Evolutionary conservation across 805 yeast genomes (phyloP), one percentile per base, ranked within the genome.

Genomic region (Starmerella floris): DNA sequence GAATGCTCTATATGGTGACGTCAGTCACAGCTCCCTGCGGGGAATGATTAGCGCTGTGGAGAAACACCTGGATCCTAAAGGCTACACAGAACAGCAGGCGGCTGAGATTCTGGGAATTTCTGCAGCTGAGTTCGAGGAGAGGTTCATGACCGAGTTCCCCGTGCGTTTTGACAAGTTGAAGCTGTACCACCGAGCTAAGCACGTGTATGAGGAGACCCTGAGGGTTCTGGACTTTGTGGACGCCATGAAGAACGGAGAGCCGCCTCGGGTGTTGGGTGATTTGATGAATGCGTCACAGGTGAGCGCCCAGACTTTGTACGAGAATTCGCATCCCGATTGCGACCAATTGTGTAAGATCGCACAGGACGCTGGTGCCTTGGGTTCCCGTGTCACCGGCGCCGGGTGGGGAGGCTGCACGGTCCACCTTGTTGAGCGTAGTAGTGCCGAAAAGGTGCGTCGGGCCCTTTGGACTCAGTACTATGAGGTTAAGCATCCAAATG

Each of bases 321-420:
- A 74, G 43, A 73, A 79, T 41, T 74, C 82, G 3, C 70, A 72
- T 48, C 66, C 65, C 1, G 77, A 70, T 46, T 67, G 76, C 42
- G 73, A 77, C 42, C 57, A 60, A 11, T 57, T 79, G 31, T 73
- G 79, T 53, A 42, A 54, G 8, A 68, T 79, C 40, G 83, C 82
- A 3, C 56, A 63, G 32, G 55, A 49, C 2, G 66, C 70, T 46
- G 85, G 84, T 3, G 65, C 82, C 1, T 65, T 60, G 45, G 85
- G 85, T 16, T 73, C 82, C 1, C 66, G 87, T 42, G 68, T 76
- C n/a, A 78, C 85, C 9, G 87, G 85, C 23, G 85, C 87, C 17
- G 87, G 87, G 3, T 79, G 76, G 69, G 85, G 85, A 27, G 85
- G 85, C 5, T 73, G 77, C 25, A 67, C 79, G 0, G 79, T 79